These are phyloP conservation scores for Thalassiosira mediterranea DNA, from an alignment of 352 stramenopile species.

Conservation along the genomic window DNA sequence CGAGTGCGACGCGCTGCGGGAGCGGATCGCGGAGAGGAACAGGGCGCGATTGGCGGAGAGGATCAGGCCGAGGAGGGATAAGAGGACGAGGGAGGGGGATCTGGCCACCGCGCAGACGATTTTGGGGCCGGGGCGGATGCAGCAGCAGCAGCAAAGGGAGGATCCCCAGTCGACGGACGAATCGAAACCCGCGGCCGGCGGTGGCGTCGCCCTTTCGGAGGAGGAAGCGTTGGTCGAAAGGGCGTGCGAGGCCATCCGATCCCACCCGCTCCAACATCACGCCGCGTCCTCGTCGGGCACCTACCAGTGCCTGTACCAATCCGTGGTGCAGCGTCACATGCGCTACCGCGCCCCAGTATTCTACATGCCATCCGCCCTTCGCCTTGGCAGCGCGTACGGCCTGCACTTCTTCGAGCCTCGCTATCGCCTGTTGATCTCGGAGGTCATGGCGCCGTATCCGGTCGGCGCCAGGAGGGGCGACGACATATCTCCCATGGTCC, in stretches of 20 bases:
- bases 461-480: conserved; percentile 43
- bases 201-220: neutral
- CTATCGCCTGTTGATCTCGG: conserved; percentile 72
- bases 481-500: conserved; percentile 32
- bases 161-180: conserved; percentile 8
- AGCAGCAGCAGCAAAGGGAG: neutral
- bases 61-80: conserved; percentile 22
- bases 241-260: conserved; percentile 37
- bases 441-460: conserved; percentile 56
- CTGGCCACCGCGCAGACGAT: neutral
- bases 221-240: conserved; percentile 45
- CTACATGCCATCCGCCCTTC: conserved; percentile 60
- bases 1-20: conserved; percentile 31
- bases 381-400: conserved; percentile 55
- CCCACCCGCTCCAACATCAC: conserved; percentile 28
- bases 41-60: conserved; percentile 3
- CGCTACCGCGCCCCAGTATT: conserved; percentile 66
- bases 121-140: too few relatives aligned
- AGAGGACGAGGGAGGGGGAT: conserved; percentile 33
- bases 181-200: conserved; percentile 8
- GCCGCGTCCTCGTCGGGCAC: conserved; percentile 30
- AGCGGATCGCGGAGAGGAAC: conserved; percentile 30
- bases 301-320: conserved; percentile 65
- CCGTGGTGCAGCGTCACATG: conserved; percentile 57
- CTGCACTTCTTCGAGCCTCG: conserved; percentile 80